Evolutionary conservation across 768 basidiomycete species (phyloP).

Genomic region (Termitomyces sp.): DNA sequence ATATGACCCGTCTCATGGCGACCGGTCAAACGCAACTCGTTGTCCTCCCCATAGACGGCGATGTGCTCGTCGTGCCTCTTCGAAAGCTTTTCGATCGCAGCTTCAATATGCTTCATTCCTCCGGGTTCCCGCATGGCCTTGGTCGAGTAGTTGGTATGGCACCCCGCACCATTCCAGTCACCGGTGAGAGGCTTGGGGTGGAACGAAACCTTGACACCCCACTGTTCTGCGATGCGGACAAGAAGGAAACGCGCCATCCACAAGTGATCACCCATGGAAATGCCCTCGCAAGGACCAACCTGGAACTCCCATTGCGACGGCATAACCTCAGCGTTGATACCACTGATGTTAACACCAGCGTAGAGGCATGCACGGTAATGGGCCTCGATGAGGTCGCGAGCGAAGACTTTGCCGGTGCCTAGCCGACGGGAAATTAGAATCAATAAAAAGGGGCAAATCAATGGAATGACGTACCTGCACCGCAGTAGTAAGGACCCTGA

Average conservation of each 20-base stretch:
- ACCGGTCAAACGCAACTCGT: slow-evolving; percentile 93
- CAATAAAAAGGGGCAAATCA: neutral
- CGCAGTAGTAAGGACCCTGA: slow-evolving; percentile 99
- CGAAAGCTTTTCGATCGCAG: slow-evolving; percentile 89
- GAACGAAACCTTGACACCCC: slow-evolving; percentile 97
- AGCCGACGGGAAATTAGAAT: neutral
- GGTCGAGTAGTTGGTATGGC: slow-evolving; percentile 98
- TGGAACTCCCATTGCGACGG: slow-evolving; percentile 99
- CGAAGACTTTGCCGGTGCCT: slow-evolving; percentile 98
- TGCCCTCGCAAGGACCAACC: slow-evolving; percentile 97
- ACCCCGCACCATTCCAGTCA: slow-evolving; percentile 99
- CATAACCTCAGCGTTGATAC: slow-evolving; percentile 99
- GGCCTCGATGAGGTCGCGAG: slow-evolving; percentile 97
- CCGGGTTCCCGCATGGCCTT: slow-evolving; percentile 90
- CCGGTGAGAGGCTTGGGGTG: slow-evolving; percentile 97
- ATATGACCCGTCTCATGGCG: slow-evolving; percentile 98
- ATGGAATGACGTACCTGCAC: slow-evolving; percentile 68
- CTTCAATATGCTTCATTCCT: slow-evolving; percentile 90
- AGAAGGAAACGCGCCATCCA: slow-evolving; percentile 99
- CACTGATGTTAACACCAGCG: slow-evolving; percentile 94
- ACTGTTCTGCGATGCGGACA: slow-evolving; percentile 94
- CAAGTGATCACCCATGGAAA: slow-evolving; percentile 98
- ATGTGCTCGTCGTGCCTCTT: slow-evolving; percentile 94
- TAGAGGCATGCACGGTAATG: slow-evolving; percentile 98
- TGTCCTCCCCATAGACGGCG: slow-evolving; percentile 97